phyloP scores from a whole-genome alignment of 2,329 filamentous ascomycete genomes.

The Fusarium sp. region DNA sequence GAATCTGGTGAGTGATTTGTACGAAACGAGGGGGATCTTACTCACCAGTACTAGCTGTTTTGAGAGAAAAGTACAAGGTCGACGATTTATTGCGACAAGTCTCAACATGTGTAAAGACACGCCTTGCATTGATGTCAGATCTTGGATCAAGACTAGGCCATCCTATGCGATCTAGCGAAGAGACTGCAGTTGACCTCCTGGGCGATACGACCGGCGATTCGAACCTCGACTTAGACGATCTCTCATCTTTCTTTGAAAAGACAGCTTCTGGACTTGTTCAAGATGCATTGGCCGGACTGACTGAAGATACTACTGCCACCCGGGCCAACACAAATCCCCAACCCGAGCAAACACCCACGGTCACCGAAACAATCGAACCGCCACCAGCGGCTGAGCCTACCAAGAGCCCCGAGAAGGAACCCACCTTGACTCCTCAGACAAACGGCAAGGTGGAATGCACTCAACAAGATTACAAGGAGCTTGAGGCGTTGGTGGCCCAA shows the following conservation, averaged over 20 bases:
- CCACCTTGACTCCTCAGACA: slow-evolving; percentile 40
- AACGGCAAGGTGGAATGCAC: slow-evolving; percentile 49
- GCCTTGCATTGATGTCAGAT: slow-evolving; percentile 50
- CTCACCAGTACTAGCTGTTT: slow-evolving; percentile 36
- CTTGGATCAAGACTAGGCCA: slow-evolving; percentile 53
- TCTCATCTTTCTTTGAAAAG: slow-evolving; percentile 58
- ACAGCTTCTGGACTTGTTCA: slow-evolving; percentile 56
- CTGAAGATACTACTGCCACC: slow-evolving; percentile 41
- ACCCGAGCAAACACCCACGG: slow-evolving; percentile 23
- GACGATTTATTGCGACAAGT: slow-evolving; percentile 54
- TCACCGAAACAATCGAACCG: slow-evolving; percentile 38
- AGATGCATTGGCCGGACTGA: slow-evolving; percentile 54
- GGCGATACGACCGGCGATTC: slow-evolving; percentile 46
- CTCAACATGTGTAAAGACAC: slow-evolving; percentile 49
- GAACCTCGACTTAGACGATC: slow-evolving; percentile 55
- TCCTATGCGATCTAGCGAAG: slow-evolving; percentile 48
- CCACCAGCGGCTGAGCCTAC: slow-evolving; percentile 28
- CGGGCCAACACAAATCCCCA: slow-evolving; percentile 30
- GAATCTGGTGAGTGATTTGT: slow-evolving; percentile 45
- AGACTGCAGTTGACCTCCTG: slow-evolving; percentile 43
- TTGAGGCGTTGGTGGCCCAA: slow-evolving; percentile 58
- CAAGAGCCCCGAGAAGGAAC: slow-evolving; percentile 44
- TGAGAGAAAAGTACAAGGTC: slow-evolving; percentile 56
- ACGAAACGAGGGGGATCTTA: background rate
- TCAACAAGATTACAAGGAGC: slow-evolving; percentile 56